Base-by-base conservation (phyloP, 345 rosid species). In the Hibiscus syriacus region DNA sequence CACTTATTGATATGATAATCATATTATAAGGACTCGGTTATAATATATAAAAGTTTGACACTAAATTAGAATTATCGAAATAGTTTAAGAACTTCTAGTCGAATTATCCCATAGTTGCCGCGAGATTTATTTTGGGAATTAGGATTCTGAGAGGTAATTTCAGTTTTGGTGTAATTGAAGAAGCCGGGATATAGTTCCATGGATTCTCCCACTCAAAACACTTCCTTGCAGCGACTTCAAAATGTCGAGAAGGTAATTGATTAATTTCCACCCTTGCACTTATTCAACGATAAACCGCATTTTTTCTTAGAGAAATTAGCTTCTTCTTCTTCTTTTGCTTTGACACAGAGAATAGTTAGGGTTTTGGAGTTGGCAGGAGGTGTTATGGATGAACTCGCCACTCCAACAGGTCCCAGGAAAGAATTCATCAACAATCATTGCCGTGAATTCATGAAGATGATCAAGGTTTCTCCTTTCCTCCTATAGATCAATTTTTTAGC, bases 401-500 rank as follows among this genome's bases (percentile, higher is more conserved):
- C 66, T 64, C 85, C 97, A 2, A 73, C 81, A 1, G 97, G 96
- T 8, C 97, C 98, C 17, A 84, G 85, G 67, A 90, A 85, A 72
- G 98, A 92, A 61, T 73, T 79, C 27, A 78, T 92, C 84, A 84
- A 80, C 80, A 86, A 80, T 73, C 88, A 88, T 73, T 92, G 97
- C 19, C 59, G 85, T 20, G 98, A 92, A 61, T 90, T 92, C 75
- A 92, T 90, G 98, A 92, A 92, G 73, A 83, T 82, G 67, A 93
- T 93, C 70, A 90, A 93, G 92, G 93, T 90, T 67, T 22, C 2
- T 39, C 2, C 11, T 36, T 36, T 9, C 39, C 39, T 36, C 39
- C 11, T 36, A 36, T 36, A 36, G 39, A 7, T 36, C 39, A 36
- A 36, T 6, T 36, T 8, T 36, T 36, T 36, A 36, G 52, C 41